phyloP scores from a whole-genome alignment of 345 rosid genomes.

The Sapria himalayana region DNA sequence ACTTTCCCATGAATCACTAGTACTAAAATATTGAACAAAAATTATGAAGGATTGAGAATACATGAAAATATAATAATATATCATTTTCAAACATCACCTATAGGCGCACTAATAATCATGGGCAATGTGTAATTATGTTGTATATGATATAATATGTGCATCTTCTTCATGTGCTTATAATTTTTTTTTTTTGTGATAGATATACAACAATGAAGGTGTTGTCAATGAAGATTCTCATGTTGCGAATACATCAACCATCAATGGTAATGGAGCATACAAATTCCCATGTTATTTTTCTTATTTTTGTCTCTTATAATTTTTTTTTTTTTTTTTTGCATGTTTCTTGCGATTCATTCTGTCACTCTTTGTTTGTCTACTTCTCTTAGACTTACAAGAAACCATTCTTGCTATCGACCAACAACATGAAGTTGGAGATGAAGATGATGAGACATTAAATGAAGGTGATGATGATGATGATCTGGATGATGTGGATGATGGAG shows the following conservation, averaged over 20 bases:
- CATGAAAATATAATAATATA: no score
- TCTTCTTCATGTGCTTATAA: no score
- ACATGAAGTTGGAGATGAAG: conserved; percentile 46
- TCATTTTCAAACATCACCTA: no score
- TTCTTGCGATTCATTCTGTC: no score
- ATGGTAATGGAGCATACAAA: conserved; percentile 21
- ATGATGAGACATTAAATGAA: conserved; percentile 69
- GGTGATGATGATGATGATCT: conserved; percentile 79
- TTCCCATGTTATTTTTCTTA: neutral
- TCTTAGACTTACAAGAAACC: conserved; percentile 50
- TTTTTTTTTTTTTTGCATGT: neutral
- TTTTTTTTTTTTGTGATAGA: no score
- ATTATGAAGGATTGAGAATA: no score
- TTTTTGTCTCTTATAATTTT: neutral
- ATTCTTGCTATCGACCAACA: conserved; percentile 40
- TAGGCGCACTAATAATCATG: no score
- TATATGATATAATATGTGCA: no score
- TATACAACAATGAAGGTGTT: conserved; percentile 82
- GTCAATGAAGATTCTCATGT: conserved; percentile 67
- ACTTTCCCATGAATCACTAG: no score
- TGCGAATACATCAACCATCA: conserved; percentile 76
- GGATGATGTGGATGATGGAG: conserved; percentile 75
- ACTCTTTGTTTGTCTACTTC: conserved; percentile 4
- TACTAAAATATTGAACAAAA: no score
- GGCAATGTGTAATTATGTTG: no score